phyloP scores from a whole-genome alignment of 148 eudicot species.

The Mesembryanthemum crystallinum region DNA sequence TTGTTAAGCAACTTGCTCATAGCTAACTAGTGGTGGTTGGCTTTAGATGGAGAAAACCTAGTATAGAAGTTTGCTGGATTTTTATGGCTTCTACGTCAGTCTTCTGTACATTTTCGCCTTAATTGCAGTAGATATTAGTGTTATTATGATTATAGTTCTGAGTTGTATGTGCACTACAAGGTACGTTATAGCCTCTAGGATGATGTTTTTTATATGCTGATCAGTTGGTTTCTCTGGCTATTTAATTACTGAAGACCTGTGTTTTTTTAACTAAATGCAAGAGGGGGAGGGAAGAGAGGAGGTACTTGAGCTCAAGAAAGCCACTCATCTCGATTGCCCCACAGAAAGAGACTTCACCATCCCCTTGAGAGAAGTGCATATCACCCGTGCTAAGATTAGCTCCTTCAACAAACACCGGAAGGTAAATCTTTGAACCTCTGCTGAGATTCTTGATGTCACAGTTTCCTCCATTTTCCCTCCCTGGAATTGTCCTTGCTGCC shows the following conservation, averaged over 20 bases:
- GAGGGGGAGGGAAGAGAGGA: slow-evolving; percentile 5
- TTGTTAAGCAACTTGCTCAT: too few species aligned
- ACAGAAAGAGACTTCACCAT: slow-evolving; percentile 91
- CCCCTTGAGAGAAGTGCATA: slow-evolving; percentile 98
- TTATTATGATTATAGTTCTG: background rate
- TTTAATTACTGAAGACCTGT: background rate
- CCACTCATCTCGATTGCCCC: slow-evolving; percentile 99
- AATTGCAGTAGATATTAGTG: background rate
- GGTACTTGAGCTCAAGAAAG: slow-evolving; percentile 89
- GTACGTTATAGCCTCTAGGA: too few species aligned
- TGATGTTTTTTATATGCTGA: background rate
- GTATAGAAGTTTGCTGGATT: background rate
- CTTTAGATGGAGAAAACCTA: too few species aligned
- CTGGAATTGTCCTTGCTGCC: slow-evolving; percentile 93
- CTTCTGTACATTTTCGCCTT: background rate
- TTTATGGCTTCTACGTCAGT: background rate
- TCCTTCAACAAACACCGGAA: slow-evolving; percentile 93
- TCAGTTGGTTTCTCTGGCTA: background rate
- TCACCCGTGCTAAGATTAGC: slow-evolving; percentile 95
- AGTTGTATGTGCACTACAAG: background rate
- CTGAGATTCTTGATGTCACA: slow-evolving; percentile 95
- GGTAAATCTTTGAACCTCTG: slow-evolving; percentile 88
- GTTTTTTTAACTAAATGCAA: background rate
- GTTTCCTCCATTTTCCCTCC: slow-evolving; percentile 97
- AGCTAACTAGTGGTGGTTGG: too few species aligned